Base-by-base conservation (phyloP, 2,329 filamentous ascomycete species). In the Venturia nashicola region DNA sequence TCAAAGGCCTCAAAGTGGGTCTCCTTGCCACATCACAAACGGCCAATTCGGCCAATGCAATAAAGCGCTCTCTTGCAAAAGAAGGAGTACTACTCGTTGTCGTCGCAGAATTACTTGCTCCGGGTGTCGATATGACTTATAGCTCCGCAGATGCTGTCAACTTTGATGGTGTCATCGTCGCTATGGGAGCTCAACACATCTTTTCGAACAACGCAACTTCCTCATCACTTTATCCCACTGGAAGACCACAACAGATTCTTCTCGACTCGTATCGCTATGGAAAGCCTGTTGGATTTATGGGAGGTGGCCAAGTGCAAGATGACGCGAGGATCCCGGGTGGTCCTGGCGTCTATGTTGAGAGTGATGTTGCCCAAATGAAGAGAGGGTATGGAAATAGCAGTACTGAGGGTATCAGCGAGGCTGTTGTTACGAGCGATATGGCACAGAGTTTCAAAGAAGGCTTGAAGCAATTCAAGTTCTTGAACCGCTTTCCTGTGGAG, bases 241-340 rank as follows among this genome's bases (percentile, higher is more conserved):
- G 83, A 0, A 79, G 86, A 0, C 88, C 87, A 0, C 73, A 80
- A 2, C 81, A 88, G 75, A 86, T 90, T 61, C 72, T 89, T 20
- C 71, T 78, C 18, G 82, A 86, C 69, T 83, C 79, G 0, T 90
- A 84, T 75, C 77, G 82, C 32, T 90, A 85, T 77, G 87, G 86
- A 4, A 91, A 91, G 78, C 85, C 88, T 0, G 76, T 90, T 32
- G 86, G 78, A 16, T 83, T 82, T 36, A 67, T 89, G 0, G 86
- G 85, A 1, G 51, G 16, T 8, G n/a, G 11, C 16, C 72, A 69
- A 14, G 74, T 73, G 0, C 74, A 68, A n/a, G 62, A 65, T 4
- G 76, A 78, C 4, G 72, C 83, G 6, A 79, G 79, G 1, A 79
- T 87, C 61, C 69, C 73, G 59, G 67, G 70, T 2, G 69, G 69